These are phyloP conservation scores for Tremella fuciformis DNA, from an alignment of 768 basidiomycete genomes.

Conservation along the genomic window DNA sequence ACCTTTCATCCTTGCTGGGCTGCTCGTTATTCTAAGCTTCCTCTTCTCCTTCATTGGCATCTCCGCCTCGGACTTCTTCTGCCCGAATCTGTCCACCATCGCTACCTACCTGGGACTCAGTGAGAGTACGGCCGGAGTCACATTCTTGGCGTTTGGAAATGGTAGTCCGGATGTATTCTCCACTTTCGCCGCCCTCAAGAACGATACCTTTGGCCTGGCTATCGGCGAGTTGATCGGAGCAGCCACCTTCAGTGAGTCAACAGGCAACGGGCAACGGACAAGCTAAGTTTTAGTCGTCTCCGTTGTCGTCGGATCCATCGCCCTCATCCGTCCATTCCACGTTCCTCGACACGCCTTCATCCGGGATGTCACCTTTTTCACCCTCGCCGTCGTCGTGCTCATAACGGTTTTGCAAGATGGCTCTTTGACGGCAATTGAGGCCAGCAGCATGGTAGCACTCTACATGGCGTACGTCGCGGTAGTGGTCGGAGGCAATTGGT, in stretches of 20 bases:
- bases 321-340: constrained; percentile 89
- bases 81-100: constrained; percentile 88
- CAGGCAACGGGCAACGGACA: background rate
- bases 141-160: constrained; percentile 94
- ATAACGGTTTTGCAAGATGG: constrained; percentile 76
- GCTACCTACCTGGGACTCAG: constrained; percentile 79
- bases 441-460: constrained; percentile 64
- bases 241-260: constrained; percentile 68
- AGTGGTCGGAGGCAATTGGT: constrained; percentile 77
- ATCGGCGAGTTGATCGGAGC: constrained; percentile 94
- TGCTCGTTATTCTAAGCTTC: constrained; percentile 56
- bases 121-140: constrained; percentile 93
- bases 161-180: constrained; percentile 95
- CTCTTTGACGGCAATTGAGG: constrained; percentile 68
- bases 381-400: constrained; percentile 72
- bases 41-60: constrained; percentile 95
- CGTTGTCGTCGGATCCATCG: constrained; percentile 96
- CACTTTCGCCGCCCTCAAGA: constrained; percentile 87
- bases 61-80: constrained; percentile 94
- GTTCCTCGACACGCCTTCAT: constrained; percentile 77
- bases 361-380: constrained; percentile 92
- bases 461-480: constrained; percentile 74
- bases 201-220: constrained; percentile 79
- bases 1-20: constrained; percentile 17
- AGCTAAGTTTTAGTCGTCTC: constrained; percentile 62